Conservation (phyloP, 192 early-diverging fungal species). For the Phlyctochytrium planicorne region DNA sequence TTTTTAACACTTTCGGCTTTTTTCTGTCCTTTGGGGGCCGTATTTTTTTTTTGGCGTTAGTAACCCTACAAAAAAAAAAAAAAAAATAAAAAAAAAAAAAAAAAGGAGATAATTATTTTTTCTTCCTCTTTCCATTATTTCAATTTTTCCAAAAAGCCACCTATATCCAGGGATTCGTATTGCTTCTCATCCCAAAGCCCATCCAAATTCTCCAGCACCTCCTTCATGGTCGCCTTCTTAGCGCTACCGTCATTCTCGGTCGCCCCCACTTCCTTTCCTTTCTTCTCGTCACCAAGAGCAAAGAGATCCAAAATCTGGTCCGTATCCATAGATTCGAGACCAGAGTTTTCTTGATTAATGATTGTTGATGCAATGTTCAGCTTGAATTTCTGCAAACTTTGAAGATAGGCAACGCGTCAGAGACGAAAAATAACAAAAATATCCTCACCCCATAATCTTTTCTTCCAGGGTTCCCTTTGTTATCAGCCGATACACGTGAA, state of each 20-base stretch:
- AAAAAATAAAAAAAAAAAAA: too few relatives aligned
- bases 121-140: too few relatives aligned
- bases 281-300: slow-evolving; percentile 59
- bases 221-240: slow-evolving; percentile 64
- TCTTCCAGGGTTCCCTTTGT: slow-evolving; percentile 97
- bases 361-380: slow-evolving; percentile 94
- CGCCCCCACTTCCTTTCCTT: slow-evolving; percentile 26
- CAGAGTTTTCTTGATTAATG: slow-evolving; percentile 95
- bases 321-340: slow-evolving; percentile 92
- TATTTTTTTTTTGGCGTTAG: too few relatives aligned
- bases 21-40: too few relatives aligned
- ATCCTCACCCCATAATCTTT: slow-evolving; percentile 94
- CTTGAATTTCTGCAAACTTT: slow-evolving; percentile 94
- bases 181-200: slow-evolving; percentile 86
- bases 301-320: slow-evolving; percentile 95
- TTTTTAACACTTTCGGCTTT: too few relatives aligned
- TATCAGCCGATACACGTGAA: slow-evolving; percentile 98
- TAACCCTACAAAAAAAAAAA: too few relatives aligned
- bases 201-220: slow-evolving; percentile 73
- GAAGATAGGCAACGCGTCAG: slow-evolving; percentile 14
- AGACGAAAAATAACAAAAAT: neutral
- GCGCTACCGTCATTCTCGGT: slow-evolving; percentile 1
- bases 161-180: slow-evolving; percentile 43
- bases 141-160: slow-evolving; percentile 42
- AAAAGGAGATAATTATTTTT: too few relatives aligned